Percentiles rank a stretch among this genome's conserved stretches.
Conservation (phyloP, 1,284 basidiomycete species). For the Meripilus lineatus region DNA sequence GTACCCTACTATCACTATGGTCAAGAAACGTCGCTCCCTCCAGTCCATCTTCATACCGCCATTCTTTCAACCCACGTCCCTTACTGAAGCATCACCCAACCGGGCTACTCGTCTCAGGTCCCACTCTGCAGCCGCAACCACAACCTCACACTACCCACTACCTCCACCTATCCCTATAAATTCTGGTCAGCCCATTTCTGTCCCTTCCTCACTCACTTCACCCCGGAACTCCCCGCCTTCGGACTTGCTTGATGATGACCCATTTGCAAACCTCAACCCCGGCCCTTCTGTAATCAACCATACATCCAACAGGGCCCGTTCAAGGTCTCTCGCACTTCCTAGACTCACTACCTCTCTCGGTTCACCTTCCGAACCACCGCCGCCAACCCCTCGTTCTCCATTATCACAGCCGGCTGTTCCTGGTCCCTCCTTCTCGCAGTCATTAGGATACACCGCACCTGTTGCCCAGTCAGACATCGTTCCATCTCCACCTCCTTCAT, state of each 20-base stretch:
- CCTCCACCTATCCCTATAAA: slow-evolving; percentile 16
- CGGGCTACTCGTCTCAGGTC: slow-evolving; percentile 11
- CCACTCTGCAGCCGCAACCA: slow-evolving; percentile 15
- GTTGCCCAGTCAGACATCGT: too few relatives aligned
- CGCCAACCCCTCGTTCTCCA: slow-evolving; percentile 23
- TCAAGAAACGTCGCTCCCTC: slow-evolving; percentile 47
- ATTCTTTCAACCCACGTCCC: slow-evolving; percentile 31
- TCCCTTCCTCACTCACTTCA: slow-evolving; percentile 14
- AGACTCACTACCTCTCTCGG: slow-evolving; percentile 11
- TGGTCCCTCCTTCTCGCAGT: too few relatives aligned
- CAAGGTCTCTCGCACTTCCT: slow-evolving; percentile 5
- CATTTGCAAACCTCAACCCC: slow-evolving; percentile 54
- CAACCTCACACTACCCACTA: slow-evolving; percentile 5
- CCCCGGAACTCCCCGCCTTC: slow-evolving; percentile 27
- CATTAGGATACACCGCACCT: slow-evolving; percentile 4
- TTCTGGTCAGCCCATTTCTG: slow-evolving; percentile 11
- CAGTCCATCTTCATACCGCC: slow-evolving; percentile 44
- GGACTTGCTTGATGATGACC: slow-evolving; percentile 63
- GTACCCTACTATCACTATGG: slow-evolving; percentile 16
- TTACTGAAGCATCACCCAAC: slow-evolving; percentile 15
- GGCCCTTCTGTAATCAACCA: slow-evolving; percentile 20
- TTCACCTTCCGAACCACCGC: slow-evolving; percentile 8
- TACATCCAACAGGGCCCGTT: slow-evolving; percentile 17
- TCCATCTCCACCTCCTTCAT: too few relatives aligned
- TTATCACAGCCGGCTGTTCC: slow-evolving; percentile 16